Conservation (phyloP, 495 filamentous ascomycete species). For the Aspergillus egyptiacus region DNA sequence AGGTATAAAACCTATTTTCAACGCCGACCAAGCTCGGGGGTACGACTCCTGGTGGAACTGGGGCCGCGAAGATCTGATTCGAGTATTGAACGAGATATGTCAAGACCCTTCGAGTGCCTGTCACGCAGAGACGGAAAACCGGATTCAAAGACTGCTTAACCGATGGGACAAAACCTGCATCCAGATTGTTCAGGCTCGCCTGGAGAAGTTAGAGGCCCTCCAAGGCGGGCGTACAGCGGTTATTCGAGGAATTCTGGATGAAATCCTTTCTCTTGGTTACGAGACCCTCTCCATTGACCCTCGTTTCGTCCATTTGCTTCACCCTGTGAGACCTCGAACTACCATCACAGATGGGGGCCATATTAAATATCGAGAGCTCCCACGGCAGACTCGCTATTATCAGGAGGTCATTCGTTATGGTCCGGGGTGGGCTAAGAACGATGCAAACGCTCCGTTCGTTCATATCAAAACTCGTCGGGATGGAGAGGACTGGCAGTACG, state of each 20-base stretch:
- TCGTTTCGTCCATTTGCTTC: conserved; percentile 11
- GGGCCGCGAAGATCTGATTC: conserved; percentile 90
- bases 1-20: conserved; percentile 89
- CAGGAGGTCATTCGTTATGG: conserved; percentile 8
- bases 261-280: conserved; percentile 4
- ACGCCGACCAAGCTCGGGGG: conserved; percentile 77
- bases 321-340: conserved; percentile 14
- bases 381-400: conserved; percentile 22
- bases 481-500: conserved; percentile 96
- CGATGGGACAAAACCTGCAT: conserved; percentile 19
- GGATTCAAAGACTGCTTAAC: conserved; percentile 17
- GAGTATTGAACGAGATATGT: conserved; percentile 93
- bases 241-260: conserved; percentile 3
- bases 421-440: not conserved
- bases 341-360: conserved; percentile 10
- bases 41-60: conserved; percentile 99
- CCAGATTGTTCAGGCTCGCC: conserved; percentile 10
- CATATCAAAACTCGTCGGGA: conserved; percentile 63
- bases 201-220: not conserved
- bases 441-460: conserved; percentile 82
- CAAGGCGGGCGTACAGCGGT: not conserved
- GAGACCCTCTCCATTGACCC: conserved; percentile 10
- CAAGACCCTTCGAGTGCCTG: conserved; percentile 51
- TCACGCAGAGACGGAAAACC: not conserved
- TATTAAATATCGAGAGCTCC: conserved; percentile 53